These are phyloP conservation scores for Globisporangium abappressorium DNA, from an alignment of 352 stramenopile species.

Conservation along the genomic window DNA sequence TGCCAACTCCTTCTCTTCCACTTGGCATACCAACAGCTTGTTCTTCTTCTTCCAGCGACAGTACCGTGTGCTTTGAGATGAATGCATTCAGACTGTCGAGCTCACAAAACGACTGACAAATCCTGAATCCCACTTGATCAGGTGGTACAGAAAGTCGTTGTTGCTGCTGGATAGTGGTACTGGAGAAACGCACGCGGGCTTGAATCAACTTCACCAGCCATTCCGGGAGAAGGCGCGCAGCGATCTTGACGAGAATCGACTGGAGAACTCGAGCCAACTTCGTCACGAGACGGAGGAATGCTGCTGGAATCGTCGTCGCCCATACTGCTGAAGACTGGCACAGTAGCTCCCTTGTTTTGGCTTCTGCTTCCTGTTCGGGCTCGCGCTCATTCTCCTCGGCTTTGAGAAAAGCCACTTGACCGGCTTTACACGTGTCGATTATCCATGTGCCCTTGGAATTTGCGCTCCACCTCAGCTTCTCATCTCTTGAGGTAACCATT, in stretches of 20 bases:
- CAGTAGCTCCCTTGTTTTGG: background rate
- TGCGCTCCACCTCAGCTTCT: slow-evolving; percentile 9
- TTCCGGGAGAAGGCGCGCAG: background rate
- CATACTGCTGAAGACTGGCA: background rate
- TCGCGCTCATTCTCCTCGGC: background rate
- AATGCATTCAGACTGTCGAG: slow-evolving; percentile 31
- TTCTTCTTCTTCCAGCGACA: slow-evolving; percentile 10
- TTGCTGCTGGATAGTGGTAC: background rate
- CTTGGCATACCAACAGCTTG: background rate
- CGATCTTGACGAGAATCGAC: background rate
- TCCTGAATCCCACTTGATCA: slow-evolving; percentile 6
- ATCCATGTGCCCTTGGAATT: slow-evolving; percentile 9
- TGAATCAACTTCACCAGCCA: slow-evolving; percentile 4
- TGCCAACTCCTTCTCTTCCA: background rate
- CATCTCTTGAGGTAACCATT: background rate
- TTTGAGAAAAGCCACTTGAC: slow-evolving; percentile 11
- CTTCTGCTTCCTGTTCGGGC: background rate
- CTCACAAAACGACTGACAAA: slow-evolving; percentile 21
- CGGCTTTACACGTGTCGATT: slow-evolving; percentile 2
- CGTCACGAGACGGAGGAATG: background rate
- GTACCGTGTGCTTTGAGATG: slow-evolving; percentile 17
- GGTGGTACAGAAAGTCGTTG: background rate
- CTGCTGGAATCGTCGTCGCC: background rate
- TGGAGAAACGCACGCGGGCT: slow-evolving; percentile 4
- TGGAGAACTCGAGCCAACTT: background rate